Conservation (phyloP, 1,284 basidiomycete genomes). For the Pseudozyma hubeiensis region DNA sequence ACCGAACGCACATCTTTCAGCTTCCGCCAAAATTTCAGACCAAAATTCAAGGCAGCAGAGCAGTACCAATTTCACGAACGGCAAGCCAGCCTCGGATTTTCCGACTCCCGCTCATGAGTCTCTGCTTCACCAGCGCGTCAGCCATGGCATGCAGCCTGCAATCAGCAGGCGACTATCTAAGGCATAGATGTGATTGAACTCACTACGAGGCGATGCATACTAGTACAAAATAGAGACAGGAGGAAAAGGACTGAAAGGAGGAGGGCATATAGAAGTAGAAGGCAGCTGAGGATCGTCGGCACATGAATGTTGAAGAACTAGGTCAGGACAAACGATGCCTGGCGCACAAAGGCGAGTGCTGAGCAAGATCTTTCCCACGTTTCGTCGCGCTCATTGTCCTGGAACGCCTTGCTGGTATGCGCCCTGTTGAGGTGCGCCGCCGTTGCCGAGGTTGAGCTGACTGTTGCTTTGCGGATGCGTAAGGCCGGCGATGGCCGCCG, state of each 20-base stretch:
- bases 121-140: too few relatives aligned
- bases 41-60: constrained; percentile 14
- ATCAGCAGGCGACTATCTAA: too few relatives aligned
- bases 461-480: constrained; percentile 39
- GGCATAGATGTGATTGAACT: too few relatives aligned
- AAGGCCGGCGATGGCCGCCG: constrained; percentile 52
- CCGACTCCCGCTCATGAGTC: constrained; percentile 11
- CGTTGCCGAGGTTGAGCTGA: constrained; percentile 49
- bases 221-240: constrained; percentile 29
- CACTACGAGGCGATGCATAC: constrained; percentile 24
- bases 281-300: neutral
- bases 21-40: constrained; percentile 18
- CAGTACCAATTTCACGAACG: constrained; percentile 1
- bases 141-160: too few relatives aligned
- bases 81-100: neutral
- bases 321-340: neutral
- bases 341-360: too few relatives aligned
- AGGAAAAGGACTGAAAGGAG: neutral
- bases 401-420: constrained; percentile 36
- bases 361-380: too few relatives aligned
- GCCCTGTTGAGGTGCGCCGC: constrained; percentile 41
- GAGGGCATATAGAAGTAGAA: neutral
- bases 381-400: constrained; percentile 33
- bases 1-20: constrained; percentile 8
- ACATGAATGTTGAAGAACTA: neutral